Base-by-base conservation (phyloP, 2,329 filamentous ascomycete species). In the Fusarium pilosicola region DNA sequence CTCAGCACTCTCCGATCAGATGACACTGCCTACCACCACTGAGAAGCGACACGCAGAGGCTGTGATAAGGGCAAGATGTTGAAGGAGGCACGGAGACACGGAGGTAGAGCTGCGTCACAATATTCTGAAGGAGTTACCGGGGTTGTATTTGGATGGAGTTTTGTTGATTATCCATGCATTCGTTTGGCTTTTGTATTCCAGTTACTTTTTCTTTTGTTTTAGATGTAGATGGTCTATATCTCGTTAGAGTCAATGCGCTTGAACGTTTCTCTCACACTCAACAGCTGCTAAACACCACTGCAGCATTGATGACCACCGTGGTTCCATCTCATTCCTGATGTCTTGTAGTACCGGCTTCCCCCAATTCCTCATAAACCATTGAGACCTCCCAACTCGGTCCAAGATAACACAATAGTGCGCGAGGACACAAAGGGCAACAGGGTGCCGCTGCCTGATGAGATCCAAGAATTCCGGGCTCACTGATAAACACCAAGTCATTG, bases 341-440 rank as follows among this genome's bases (percentile, higher is more conserved):
- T 76, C 60, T 22, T 41, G 38, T 12, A 76, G 15, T 9, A 76
- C 34, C 0, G 48, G 56, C 13, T 32, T 61, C 0, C 74, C 74
- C 74, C 74, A 76, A 18, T 62, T 72, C 5, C 52, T 38, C 62
- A 74, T 61, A 17, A 62, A 76, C 74, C 74, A 76, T 24, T 59
- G 55, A 1, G 54, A 38, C 6, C n/a, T 52, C 7, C 70, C 74
- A 2, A 60, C 45, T 12, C 62, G 45, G 13, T 76, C 54, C 28
- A 76, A 28, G 14, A 74, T 32, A 3, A 76, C 68, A 18, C 65
- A 73, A 24, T 76, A 76, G 22, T 76, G 65, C 2, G 71, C 65
- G 17, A 76, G 44, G 24, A 76, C 17, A 7, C 59, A 26, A 11
- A 76, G 58, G 6, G 74, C 65, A 24, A 68, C 10, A 15, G 73